A percentile compares a stretch with the other conserved stretches of the same genome.
phyloP scores from a whole-genome alignment of 2,329 filamentous ascomycete species.

The Trichoderma pleuroti region DNA sequence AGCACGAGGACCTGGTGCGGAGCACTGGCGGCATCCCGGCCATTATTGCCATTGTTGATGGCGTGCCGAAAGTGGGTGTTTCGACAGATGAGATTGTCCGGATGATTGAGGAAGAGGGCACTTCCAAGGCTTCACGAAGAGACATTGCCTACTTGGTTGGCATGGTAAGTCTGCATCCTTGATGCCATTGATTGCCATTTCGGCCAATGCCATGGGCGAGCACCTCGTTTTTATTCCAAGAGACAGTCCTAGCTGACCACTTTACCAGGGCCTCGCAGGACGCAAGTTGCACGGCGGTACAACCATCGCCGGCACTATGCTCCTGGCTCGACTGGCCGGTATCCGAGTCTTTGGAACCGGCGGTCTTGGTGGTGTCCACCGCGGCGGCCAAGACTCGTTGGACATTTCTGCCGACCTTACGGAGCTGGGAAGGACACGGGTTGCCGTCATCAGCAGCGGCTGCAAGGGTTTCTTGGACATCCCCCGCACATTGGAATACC shows the following conservation, averaged over 20 bases:
- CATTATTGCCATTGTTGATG: slow-evolving; percentile 83
- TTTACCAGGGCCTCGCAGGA: slow-evolving; percentile 58
- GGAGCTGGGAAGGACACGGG: slow-evolving; percentile 82
- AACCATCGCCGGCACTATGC: slow-evolving; percentile 89
- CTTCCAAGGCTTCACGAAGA: slow-evolving; percentile 79
- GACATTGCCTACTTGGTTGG: slow-evolving; percentile 82
- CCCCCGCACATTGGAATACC: slow-evolving; percentile 75
- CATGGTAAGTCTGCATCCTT: slow-evolving; percentile 51
- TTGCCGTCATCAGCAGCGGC: slow-evolving; percentile 84
- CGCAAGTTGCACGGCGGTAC: slow-evolving; percentile 80
- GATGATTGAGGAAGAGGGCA: slow-evolving; percentile 65
- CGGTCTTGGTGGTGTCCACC: slow-evolving; percentile 89
- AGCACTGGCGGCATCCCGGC: slow-evolving; percentile 80
- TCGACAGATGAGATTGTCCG: slow-evolving; percentile 66
- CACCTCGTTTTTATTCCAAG: background rate
- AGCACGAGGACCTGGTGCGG: slow-evolving; percentile 81
- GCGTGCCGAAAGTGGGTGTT: slow-evolving; percentile 78
- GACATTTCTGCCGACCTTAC: slow-evolving; percentile 95
- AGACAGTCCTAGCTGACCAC: background rate
- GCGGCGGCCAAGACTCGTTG: slow-evolving; percentile 80
- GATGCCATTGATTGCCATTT: background rate
- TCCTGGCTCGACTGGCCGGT: slow-evolving; percentile 79
- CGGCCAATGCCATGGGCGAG: background rate
- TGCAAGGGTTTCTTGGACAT: slow-evolving; percentile 97
- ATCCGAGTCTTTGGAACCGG: slow-evolving; percentile 94